A percentile compares a stretch with the other conserved stretches of the same genome.
Evolutionary conservation across 768 basidiomycete species (phyloP).

Genomic region (Termitomyces sp.): DNA sequence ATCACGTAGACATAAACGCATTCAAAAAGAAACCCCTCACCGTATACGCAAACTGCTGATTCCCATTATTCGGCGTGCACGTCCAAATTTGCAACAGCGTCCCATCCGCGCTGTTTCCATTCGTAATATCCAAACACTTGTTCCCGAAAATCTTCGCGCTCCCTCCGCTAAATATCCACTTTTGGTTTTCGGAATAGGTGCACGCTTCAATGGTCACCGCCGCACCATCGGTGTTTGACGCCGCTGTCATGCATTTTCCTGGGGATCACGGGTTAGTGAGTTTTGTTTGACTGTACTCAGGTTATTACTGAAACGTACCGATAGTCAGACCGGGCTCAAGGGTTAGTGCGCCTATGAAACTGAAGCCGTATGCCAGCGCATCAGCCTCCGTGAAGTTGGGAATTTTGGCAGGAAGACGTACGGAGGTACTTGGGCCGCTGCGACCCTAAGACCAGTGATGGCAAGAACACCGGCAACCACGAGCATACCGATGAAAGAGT

Average conservation of each 20-base stretch:
- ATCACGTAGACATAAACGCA: neutral
- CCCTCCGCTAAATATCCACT: constrained; percentile 45
- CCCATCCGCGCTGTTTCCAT: constrained; percentile 39
- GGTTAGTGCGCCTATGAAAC: constrained; percentile 39
- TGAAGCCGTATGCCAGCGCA: constrained; percentile 10
- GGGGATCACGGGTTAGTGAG: neutral
- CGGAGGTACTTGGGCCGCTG: constrained; percentile 26
- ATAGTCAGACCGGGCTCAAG: constrained; percentile 40
- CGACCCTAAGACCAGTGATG: constrained; percentile 14
- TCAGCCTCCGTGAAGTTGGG: neutral
- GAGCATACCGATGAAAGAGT: constrained; percentile 11
- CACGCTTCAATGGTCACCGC: constrained; percentile 44
- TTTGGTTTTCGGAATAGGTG: constrained; percentile 39
- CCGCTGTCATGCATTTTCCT: constrained; percentile 53
- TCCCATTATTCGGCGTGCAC: constrained; percentile 35
- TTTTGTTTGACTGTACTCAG: neutral
- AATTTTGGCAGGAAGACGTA: neutral
- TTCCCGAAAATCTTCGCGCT: constrained; percentile 39
- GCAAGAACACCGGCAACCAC: constrained; percentile 1
- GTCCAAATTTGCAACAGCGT: constrained; percentile 50
- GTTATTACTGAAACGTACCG: constrained; percentile 33
- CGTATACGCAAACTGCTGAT: constrained; percentile 48
- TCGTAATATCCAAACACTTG: constrained; percentile 49
- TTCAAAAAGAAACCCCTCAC: constrained; percentile 16
- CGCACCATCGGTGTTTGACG: constrained; percentile 46